Evolutionary conservation across 768 basidiomycete species (phyloP), one percentile per base, ranked within the genome.

Genomic region (Hypholoma fasciculare): DNA sequence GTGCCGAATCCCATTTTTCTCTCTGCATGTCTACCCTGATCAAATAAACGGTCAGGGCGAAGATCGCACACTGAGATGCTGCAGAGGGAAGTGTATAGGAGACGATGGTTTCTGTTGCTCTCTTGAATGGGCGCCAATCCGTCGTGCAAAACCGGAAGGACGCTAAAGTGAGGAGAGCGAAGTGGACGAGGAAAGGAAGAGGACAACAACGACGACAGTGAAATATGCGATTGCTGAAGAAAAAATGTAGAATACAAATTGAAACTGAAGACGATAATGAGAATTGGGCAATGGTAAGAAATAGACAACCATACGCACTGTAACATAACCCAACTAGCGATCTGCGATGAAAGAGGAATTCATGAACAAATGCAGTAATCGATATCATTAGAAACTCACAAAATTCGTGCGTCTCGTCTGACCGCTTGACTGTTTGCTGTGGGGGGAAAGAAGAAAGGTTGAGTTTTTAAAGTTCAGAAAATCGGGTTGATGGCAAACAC

Each of bases 341-440:
- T 79, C 83, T 82, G 63, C 23, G 23, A 39, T 65, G 34, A 34
- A 44, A 16, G 49, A 20, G 19, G 52, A 12, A 14, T 30, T 56
- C 36, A 60, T 63, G 55, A 61, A 63, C 56, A 47, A 46, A 47
- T 27, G 56, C 17, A 50, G 65, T 19, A 59, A 57, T 11, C 43
- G 20, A 20, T 7, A 49, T 7, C 49, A 49, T 26, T 19, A 47
- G 42, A 40, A 51, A 90, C 86, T 69, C 67, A 88, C 95, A 99
- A 74, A 99, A 99, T 62, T 97, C 96, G 75, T 92, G 91, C 27
- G 94, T 98, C 68, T 98, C 96, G 78, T 98, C 94, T 42, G 86
- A 84, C 66, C 92, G 85, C 81, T 98, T 98, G 85, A 98, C 94
- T 36, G 89, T 92, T 90, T 94, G 90, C 95, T 97, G 79, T 67